These are phyloP conservation scores for Aspergillus fructus DNA, from an alignment of 2,329 filamentous ascomycete species.

Conservation along the genomic window DNA sequence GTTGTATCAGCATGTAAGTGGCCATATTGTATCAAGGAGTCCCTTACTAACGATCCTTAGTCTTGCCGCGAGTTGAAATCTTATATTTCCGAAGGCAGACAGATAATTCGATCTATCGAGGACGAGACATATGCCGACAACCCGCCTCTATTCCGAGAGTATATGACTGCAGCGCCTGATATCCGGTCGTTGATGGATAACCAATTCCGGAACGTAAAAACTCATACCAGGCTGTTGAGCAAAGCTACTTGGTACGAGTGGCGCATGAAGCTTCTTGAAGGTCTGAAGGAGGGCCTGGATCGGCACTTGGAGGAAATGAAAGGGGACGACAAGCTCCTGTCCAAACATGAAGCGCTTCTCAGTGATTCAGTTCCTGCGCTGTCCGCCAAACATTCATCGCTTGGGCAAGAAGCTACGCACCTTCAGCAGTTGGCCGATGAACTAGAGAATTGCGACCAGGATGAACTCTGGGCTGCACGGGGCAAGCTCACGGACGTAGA, in stretches of 20 bases:
- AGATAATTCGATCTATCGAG: slow-evolving; percentile 88
- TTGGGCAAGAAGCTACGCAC: slow-evolving; percentile 64
- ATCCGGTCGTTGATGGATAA: slow-evolving; percentile 88
- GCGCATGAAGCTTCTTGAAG: slow-evolving; percentile 83
- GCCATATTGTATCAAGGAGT: background rate
- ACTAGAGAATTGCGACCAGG: slow-evolving; percentile 66
- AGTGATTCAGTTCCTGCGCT: slow-evolving; percentile 66
- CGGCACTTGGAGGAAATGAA: slow-evolving; percentile 76
- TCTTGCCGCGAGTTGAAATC: slow-evolving; percentile 94
- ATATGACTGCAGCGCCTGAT: slow-evolving; percentile 79
- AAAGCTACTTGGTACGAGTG: slow-evolving; percentile 99
- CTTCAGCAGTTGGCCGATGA: slow-evolving; percentile 70
- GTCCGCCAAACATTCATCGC: slow-evolving; percentile 57
- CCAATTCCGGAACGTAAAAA: slow-evolving; percentile 97
- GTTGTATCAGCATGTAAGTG: slow-evolving; percentile 80
- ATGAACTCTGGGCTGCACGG: slow-evolving; percentile 73
- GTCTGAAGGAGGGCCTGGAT: slow-evolving; percentile 76
- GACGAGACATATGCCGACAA: slow-evolving; percentile 85
- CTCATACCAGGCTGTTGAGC: slow-evolving; percentile 81
- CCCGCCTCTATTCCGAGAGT: slow-evolving; percentile 86
- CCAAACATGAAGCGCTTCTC: slow-evolving; percentile 68
- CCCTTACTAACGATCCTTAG: slow-evolving; percentile 37
- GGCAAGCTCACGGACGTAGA: slow-evolving; percentile 65
- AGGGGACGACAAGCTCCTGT: slow-evolving; percentile 66
- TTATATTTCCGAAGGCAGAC: slow-evolving; percentile 90